Conservation (phyloP, 2,329 filamentous ascomycete genomes). For the Diaporthe citriasiana region DNA sequence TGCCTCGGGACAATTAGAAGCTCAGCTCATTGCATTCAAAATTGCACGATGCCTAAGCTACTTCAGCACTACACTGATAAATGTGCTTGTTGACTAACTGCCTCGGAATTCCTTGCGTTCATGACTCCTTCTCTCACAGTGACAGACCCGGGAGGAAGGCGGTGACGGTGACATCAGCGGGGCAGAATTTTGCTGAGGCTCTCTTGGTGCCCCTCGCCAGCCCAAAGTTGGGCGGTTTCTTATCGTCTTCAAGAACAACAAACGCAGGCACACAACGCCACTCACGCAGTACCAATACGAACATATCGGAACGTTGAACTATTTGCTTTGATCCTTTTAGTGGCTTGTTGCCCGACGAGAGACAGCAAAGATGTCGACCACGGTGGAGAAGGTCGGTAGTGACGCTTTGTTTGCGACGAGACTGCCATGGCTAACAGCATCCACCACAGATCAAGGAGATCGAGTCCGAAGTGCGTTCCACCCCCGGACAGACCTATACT, state of each 20-base stretch:
- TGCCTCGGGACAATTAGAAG: too few species aligned
- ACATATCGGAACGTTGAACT: background rate
- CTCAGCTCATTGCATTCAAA: background rate
- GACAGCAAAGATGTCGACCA: conserved; percentile 86
- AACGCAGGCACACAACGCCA: background rate
- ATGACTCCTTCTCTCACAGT: background rate
- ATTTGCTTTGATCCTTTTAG: background rate
- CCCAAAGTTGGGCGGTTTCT: conserved; percentile 21
- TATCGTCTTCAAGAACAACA: conserved; percentile 14
- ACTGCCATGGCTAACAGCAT: conserved; percentile 50
- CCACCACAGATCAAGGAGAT: conserved; percentile 87
- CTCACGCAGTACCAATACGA: background rate
- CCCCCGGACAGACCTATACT: conserved; percentile 30
- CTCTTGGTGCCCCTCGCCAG: conserved; percentile 1
- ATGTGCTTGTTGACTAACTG: background rate
- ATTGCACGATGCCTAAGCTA: background rate
- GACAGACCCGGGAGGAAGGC: conserved; percentile 12
- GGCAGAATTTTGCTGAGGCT: conserved; percentile 30
- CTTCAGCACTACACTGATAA: background rate
- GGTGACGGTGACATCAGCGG: conserved; percentile 40
- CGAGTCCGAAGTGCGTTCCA: conserved; percentile 84
- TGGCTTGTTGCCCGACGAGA: conserved; percentile 32
- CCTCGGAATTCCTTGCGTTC: too few species aligned
- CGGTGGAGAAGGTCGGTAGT: conserved; percentile 87
- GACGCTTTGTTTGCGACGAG: conserved; percentile 28